phyloP scores from a whole-genome alignment of 352 stramenopile species.

The Thalassiosira hispida region DNA sequence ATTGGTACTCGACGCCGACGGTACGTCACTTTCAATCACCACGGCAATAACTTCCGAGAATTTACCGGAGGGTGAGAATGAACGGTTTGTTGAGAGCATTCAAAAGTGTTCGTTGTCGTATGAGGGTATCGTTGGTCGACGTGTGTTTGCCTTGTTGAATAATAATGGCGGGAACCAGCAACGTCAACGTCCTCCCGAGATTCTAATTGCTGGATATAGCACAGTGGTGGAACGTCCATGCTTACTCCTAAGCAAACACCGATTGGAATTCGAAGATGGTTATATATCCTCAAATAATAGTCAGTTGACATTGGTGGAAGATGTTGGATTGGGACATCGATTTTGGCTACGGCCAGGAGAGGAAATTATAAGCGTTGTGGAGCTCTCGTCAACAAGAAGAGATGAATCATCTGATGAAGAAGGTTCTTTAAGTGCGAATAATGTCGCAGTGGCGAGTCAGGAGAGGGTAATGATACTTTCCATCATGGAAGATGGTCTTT shows the following conservation, averaged over 20 bases:
- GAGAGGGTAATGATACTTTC: slow-evolving; percentile 77
- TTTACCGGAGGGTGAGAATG: slow-evolving; percentile 33
- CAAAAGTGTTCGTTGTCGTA: slow-evolving; percentile 60
- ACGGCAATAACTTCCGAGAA: slow-evolving; percentile 48
- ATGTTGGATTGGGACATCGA: slow-evolving; percentile 45
- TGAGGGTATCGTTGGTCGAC: slow-evolving; percentile 64
- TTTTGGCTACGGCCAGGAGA: slow-evolving; percentile 71
- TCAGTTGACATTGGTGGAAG: slow-evolving; percentile 59
- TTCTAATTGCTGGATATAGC: slow-evolving; percentile 60
- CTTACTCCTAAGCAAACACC: slow-evolving; percentile 55
- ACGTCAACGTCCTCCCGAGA: slow-evolving; percentile 35
- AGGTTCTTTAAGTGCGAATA: slow-evolving; percentile 22
- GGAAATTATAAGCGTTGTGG: slow-evolving; percentile 63
- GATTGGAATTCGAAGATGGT: slow-evolving; percentile 33
- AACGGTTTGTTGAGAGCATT: slow-evolving; percentile 48
- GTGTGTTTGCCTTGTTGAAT: slow-evolving; percentile 61
- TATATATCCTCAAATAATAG: slow-evolving; percentile 35
- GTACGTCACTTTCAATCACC: slow-evolving; percentile 41
- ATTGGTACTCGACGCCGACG: slow-evolving; percentile 40
- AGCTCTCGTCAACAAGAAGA: slow-evolving; percentile 62
- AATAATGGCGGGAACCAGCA: background rate
- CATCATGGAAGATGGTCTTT: slow-evolving; percentile 30
- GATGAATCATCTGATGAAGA: background rate
- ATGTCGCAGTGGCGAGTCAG: slow-evolving; percentile 68
- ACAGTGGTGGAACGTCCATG: slow-evolving; percentile 47